phyloP scores from a whole-genome alignment of 257 asterid genomes.

The Rauvolfia tetraphylla region DNA sequence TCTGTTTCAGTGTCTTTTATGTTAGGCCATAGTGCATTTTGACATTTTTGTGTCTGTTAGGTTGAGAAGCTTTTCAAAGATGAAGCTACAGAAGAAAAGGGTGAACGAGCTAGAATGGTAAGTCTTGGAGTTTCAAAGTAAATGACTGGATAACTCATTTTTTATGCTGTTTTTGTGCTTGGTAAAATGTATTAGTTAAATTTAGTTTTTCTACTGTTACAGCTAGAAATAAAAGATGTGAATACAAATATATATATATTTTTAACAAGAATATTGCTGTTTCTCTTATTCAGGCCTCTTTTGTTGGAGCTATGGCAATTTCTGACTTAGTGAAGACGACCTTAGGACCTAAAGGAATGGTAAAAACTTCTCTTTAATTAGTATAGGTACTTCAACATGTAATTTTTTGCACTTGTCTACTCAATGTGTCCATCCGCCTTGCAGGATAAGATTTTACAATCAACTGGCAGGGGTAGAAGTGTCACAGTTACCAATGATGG shows the following conservation, averaged over 20 bases:
- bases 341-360: conserved; percentile 98
- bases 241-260: neutral
- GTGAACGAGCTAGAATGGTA: conserved; percentile 96
- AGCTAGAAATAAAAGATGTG: neutral
- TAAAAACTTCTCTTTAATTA: conserved; percentile 19
- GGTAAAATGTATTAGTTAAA: neutral
- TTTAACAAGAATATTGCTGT: neutral
- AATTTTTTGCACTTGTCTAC: neutral
- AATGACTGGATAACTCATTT: neutral
- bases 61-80: conserved; percentile 64
- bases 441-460: conserved; percentile 94
- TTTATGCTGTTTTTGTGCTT: neutral
- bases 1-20: neutral
- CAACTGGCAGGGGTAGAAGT: conserved; percentile 76
- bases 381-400: neutral
- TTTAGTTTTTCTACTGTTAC: neutral
- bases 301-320: conserved; percentile 91
- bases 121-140: conserved; percentile 17
- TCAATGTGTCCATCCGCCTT: conserved; percentile 8
- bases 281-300: conserved; percentile 55
- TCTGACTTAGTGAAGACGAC: conserved; percentile 96
- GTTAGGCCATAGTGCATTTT: neutral
- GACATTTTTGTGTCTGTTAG: conserved; percentile 24
- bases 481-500: conserved; percentile 98
- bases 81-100: conserved; percentile 96